Conservation (phyloP, 2,329 filamentous ascomycete genomes). For the Dryadomyces sulphureus region DNA sequence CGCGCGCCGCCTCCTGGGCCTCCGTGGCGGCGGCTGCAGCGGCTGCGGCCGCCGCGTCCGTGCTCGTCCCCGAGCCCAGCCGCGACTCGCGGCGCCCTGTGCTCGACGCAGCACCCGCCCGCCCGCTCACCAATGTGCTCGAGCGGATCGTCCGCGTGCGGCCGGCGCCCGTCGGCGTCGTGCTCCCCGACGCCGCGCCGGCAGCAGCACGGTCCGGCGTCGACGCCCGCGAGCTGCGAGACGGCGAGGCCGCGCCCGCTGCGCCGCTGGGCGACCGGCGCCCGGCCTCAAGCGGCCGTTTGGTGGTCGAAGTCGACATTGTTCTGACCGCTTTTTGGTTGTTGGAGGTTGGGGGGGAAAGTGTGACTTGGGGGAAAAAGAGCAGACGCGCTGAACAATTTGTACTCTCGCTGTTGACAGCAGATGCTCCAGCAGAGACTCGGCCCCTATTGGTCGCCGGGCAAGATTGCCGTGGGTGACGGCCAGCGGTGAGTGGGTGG, state of each 20-base stretch:
- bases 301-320: conserved; percentile 36
- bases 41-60: conserved; percentile 12
- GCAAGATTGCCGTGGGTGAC: too few relatives aligned
- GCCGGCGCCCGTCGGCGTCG: conserved; percentile 25
- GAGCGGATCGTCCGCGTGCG: conserved; percentile 52
- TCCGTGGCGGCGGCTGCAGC: conserved; percentile 21
- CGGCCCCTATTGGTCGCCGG: too few relatives aligned
- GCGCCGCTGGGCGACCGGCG: conserved; percentile 16
- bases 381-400: neutral
- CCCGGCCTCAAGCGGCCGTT: conserved; percentile 35
- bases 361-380: neutral
- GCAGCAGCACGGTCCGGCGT: conserved; percentile 9
- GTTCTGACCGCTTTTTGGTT: neutral
- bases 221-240: neutral
- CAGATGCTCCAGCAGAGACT: too few relatives aligned
- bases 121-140: conserved; percentile 55
- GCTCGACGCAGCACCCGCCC: conserved; percentile 33
- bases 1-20: conserved; percentile 57
- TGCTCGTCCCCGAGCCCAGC: conserved; percentile 26
- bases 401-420: too few relatives aligned
- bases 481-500: too few relatives aligned
- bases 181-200: conserved; percentile 12
- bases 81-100: conserved; percentile 42
- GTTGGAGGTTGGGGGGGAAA: too few relatives aligned
- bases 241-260: neutral